phyloP scores from a whole-genome alignment of 371 early-diverging fungal genomes.

The Dinochytrium kinnereticum region DNA sequence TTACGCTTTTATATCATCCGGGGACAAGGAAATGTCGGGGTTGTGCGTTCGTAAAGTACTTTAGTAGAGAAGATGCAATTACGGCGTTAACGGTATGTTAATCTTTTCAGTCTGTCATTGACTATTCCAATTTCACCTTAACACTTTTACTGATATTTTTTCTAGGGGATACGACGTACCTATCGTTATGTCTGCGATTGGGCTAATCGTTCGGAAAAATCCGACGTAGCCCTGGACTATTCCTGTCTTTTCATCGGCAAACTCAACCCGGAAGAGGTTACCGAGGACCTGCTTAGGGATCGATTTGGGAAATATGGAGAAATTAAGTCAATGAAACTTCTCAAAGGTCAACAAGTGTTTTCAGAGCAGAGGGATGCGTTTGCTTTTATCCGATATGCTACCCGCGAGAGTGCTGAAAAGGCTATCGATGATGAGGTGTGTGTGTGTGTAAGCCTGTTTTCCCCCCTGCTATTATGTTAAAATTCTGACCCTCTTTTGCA shows the following conservation, averaged over 20 bases:
- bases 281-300: constrained; percentile 48
- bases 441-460: not conserved
- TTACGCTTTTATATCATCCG: constrained; percentile 60
- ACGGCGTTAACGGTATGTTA: constrained; percentile 67
- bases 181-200: not conserved
- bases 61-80: constrained; percentile 78
- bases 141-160: not conserved
- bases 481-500: not conserved
- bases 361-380: constrained; percentile 42
- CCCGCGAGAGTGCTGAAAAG: constrained; percentile 49
- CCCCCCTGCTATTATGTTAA: not conserved
- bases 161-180: not conserved
- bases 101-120: too few species aligned
- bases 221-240: not conserved
- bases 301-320: constrained; percentile 66
- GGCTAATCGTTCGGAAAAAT: constrained; percentile 5
- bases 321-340: constrained; percentile 55
- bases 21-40: constrained; percentile 51
- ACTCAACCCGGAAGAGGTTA: constrained; percentile 58
- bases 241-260: constrained; percentile 66
- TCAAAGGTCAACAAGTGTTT: constrained; percentile 32
- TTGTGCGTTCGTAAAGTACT: constrained; percentile 72
- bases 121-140: too few species aligned
- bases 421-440: constrained; percentile 68
- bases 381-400: constrained; percentile 70